These are phyloP conservation scores for Diplosphaera chodatii DNA, from an alignment of 139 green algal species.

Conservation along the genomic window DNA sequence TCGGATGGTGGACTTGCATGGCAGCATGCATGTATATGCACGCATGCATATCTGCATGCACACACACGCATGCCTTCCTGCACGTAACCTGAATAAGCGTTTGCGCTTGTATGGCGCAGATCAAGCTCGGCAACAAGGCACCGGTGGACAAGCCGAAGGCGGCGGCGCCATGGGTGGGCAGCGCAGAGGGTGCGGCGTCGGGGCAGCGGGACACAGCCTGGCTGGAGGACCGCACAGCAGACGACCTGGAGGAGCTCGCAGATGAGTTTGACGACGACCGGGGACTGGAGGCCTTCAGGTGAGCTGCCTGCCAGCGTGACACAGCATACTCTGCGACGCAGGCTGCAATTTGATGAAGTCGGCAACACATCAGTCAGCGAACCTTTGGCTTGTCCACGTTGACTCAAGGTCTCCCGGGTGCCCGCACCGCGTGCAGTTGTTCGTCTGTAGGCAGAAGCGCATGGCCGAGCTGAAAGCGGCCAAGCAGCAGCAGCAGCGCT, in stretches of 20 bases:
- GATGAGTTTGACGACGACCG: slow-evolving; percentile 76
- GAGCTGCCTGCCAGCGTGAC: too few species aligned
- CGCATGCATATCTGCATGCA: too few species aligned
- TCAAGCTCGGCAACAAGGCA: slow-evolving; percentile 61
- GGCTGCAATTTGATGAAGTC: too few species aligned
- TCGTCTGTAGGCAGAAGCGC: slow-evolving; percentile 58
- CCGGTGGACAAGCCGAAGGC: slow-evolving; percentile 49
- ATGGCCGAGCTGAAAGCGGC: slow-evolving; percentile 59
- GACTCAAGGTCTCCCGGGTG: too few species aligned
- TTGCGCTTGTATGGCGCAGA: neutral
- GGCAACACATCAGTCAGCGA: too few species aligned
- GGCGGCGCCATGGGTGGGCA: slow-evolving; percentile 47
- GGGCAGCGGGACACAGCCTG: slow-evolving; percentile 19
- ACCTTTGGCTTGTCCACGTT: too few species aligned
- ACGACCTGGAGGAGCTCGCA: slow-evolving; percentile 59
- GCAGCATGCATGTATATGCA: too few species aligned
- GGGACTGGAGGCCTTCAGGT: slow-evolving; percentile 71
- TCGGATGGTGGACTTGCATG: too few species aligned
- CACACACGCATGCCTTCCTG: too few species aligned
- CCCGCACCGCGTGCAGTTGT: too few species aligned
- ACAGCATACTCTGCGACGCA: too few species aligned
- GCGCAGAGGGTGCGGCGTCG: slow-evolving; percentile 27
- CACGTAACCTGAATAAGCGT: too few species aligned
- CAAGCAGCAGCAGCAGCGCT: slow-evolving; percentile 28
- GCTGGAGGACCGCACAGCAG: slow-evolving; percentile 40